Evolutionary conservation across 306 rosid species (phyloP).

Genomic region (Bauhinia variegata): DNA sequence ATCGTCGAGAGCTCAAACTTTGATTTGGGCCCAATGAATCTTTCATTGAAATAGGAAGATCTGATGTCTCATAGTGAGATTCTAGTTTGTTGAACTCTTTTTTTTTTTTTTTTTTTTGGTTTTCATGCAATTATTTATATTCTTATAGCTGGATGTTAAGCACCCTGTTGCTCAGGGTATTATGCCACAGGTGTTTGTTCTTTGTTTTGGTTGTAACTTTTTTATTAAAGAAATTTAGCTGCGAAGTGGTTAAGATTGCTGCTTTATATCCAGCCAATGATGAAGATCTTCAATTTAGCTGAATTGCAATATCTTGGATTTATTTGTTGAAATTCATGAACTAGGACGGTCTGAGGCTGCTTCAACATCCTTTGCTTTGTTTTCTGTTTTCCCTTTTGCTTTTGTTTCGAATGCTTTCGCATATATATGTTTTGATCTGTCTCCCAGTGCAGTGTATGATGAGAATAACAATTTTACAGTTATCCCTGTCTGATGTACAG

Average conservation of each 20-base stretch:
- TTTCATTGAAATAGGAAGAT: constrained; percentile 49
- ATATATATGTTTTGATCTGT: no score
- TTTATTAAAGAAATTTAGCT: background rate
- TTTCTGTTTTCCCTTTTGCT: no score
- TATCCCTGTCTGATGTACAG: constrained; percentile 77
- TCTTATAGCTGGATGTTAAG: no score
- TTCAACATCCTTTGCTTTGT: background rate
- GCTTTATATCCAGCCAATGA: constrained; percentile 49
- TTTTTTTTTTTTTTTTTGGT: no score
- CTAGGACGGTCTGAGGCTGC: constrained; percentile 99
- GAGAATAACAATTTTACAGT: constrained; percentile 59
- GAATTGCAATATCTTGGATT: constrained; percentile 53
- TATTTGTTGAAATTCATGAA: constrained; percentile 53
- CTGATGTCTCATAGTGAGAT: constrained; percentile 29
- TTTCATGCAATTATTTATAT: no score
- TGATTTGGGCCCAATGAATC: constrained; percentile 41
- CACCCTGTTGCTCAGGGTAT: no score
- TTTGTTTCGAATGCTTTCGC: no score
- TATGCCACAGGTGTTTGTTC: no score
- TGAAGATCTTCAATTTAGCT: constrained; percentile 34
- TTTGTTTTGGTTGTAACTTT: background rate
- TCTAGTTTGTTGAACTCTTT: background rate
- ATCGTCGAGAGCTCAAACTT: constrained; percentile 38
- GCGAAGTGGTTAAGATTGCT: background rate
- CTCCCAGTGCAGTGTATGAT: constrained; percentile 51